Base-by-base conservation (phyloP, 2,329 filamentous ascomycete species). In the Colletotrichum paranaense region DNA sequence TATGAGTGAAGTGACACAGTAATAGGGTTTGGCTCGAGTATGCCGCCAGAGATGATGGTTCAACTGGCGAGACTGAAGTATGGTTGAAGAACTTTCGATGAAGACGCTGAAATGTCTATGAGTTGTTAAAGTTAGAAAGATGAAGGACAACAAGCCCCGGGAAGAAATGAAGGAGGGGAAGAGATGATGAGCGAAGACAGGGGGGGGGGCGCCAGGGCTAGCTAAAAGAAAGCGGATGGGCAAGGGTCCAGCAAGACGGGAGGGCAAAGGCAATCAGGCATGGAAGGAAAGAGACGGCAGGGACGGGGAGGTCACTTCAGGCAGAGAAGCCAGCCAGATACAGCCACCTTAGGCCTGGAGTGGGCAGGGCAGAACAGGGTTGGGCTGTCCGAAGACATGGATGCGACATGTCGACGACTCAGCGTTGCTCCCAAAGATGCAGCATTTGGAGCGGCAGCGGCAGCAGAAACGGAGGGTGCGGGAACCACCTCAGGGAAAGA, bases 231-330 rank as follows among this genome's bases (percentile, higher is more conserved):
- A 53, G 68, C 58, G 68, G 49, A 64, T 58, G 58, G 67, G 46
- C 65, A 67, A 68, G 69, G 69, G 69, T 72, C 65, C 65, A 68
- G 59, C 64, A 63, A 62, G 65, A 63, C 68, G 68, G 68, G 68
- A 67, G 38, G 49, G 62, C 59, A 70, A 60, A 56, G 62, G 62
- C 59, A 60, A 57, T 68, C 63, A 67, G 57, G 32, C 57, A 28
- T 62, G 62, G 56, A 52, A 32, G 32, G 64, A 28, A 38, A 53
- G 46, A 64, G 46, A 52, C 52, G 62, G 22, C 52, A 24, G 22
- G 52, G 24, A 24, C 24, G 22, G 24, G 52, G n/a, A 55, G 11
- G 22, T 22, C 52, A 24, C 8, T 56, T 28, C 53, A 56, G 66
- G 66, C 65, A 62, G 64, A 68, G 52, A 32, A 72, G 64, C 63